A percentile compares a stretch with the other conserved stretches of the same genome.
Conservation (phyloP, 257 asterid species). For the Verbascum thapsus region DNA sequence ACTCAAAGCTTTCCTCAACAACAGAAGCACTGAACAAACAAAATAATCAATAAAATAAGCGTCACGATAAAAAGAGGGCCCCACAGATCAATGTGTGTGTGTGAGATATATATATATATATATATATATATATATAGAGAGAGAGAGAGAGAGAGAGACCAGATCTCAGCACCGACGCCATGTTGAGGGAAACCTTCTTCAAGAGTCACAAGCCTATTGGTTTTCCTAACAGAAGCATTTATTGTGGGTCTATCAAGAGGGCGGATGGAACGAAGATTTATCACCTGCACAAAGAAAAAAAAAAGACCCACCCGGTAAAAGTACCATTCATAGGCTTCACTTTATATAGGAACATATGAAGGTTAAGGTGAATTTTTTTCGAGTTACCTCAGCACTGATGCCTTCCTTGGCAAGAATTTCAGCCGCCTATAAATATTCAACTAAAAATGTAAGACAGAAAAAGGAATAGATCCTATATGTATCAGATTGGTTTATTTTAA, state of each 20-base stretch:
- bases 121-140: not conserved
- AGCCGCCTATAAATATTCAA: slow-evolving; percentile 61
- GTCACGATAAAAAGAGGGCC: not conserved
- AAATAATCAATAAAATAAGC: slow-evolving; percentile 21
- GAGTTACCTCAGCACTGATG: slow-evolving; percentile 74
- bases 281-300: slow-evolving; percentile 49
- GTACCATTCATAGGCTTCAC: not conserved
- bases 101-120: too few relatives aligned
- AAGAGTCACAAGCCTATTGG: slow-evolving; percentile 76
- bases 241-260: slow-evolving; percentile 80
- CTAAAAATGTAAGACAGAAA: slow-evolving; percentile 23
- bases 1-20: slow-evolving; percentile 71
- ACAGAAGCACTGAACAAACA: slow-evolving; percentile 62
- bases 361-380: slow-evolving; percentile 6
- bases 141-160: slow-evolving; percentile 17
- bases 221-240: slow-evolving; percentile 78
- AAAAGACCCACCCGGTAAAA: not conserved
- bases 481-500: not conserved
- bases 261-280: slow-evolving; percentile 77
- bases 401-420: slow-evolving; percentile 86
- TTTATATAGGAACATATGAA: not conserved
- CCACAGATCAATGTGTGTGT: not conserved
- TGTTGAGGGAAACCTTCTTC: slow-evolving; percentile 96
- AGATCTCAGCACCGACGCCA: slow-evolving; percentile 90
- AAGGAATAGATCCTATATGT: slow-evolving; percentile 1